Evolutionary conservation across 495 filamentous ascomycete species (phyloP), one percentile per base, ranked within the genome.

Genomic region (Talaromyces thailandensis): DNA sequence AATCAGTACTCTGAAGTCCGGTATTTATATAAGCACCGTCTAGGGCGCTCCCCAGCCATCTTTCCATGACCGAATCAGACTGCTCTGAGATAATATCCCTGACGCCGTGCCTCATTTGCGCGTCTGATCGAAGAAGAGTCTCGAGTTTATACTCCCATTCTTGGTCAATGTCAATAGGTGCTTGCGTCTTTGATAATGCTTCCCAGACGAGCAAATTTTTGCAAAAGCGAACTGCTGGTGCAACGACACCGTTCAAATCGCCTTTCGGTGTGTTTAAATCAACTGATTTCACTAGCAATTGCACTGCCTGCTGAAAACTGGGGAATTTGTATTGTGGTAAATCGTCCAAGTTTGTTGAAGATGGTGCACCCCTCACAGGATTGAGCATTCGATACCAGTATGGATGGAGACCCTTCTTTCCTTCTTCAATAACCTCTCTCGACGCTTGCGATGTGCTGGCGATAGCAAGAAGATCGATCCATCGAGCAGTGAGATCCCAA

Each of bases 141-240:
- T 91, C 89, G 4, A 96, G 74, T 70, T 88, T 88, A 25, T 85
- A 79, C 63, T 93, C 92, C 93, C 93, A 97, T 56, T 93, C 90
- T 60, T 87, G 83, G 64, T 95, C 87, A 37, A 92, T 75, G 8
- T 81, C 82, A 18, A 88, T 70, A 5, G 71, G 61, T 11, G 76
- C 75, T 0, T 71, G 68, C 5, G 80, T 79, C 8, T 80, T 75
- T 12, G 76, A 75, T 43, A 96, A 78, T 4, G 90, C 89, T 61
- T 89, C 79, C 65, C 88, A 81, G 32, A 95, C 79, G 3, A 95
- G 74, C n/a, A 92, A 83, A 24, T 86, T 84, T 31, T 86, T 86
- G 64, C 86, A 86, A 66, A 90, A 96, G 2, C 79, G 75, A 58
- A 95, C 74, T 24, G 89, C 84, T 29, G 86, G 75, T 3, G 86